Conservation (phyloP, 495 filamentous ascomycete species). For the Aspergillus bridgeri region DNA sequence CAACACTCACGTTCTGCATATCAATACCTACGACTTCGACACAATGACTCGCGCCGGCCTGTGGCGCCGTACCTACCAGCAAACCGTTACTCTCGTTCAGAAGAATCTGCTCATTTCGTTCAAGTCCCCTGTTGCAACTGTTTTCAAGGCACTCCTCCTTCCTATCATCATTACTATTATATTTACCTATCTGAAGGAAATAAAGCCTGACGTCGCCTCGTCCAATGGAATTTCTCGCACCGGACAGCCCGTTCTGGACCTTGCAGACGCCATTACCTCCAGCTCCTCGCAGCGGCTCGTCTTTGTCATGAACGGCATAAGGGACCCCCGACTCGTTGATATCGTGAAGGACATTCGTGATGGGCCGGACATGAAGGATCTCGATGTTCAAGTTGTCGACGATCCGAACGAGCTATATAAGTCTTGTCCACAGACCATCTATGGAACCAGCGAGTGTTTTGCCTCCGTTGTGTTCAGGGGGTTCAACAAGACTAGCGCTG, state of each 20-base stretch:
- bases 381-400: background rate
- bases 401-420: background rate
- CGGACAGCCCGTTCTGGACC: background rate
- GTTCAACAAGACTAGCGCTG: background rate
- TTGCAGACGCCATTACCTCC: background rate
- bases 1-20: too few relatives aligned
- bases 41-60: background rate
- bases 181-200: background rate
- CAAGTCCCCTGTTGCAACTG: constrained; percentile 2
- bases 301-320: background rate
- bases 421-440: background rate
- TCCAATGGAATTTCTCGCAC: background rate
- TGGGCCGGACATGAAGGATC: background rate
- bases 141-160: background rate
- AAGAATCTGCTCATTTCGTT: constrained; percentile 7
- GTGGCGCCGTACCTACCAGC: constrained; percentile 19
- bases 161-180: background rate
- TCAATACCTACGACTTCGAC: too few relatives aligned
- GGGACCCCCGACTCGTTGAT: background rate
- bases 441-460: background rate
- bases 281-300: background rate
- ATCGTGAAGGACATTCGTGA: background rate
- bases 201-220: background rate
- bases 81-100: constrained; percentile 5
- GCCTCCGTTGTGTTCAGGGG: background rate